Conservation (phyloP, 78 protist species). For the Tieghemostelium lacteum region DNA sequence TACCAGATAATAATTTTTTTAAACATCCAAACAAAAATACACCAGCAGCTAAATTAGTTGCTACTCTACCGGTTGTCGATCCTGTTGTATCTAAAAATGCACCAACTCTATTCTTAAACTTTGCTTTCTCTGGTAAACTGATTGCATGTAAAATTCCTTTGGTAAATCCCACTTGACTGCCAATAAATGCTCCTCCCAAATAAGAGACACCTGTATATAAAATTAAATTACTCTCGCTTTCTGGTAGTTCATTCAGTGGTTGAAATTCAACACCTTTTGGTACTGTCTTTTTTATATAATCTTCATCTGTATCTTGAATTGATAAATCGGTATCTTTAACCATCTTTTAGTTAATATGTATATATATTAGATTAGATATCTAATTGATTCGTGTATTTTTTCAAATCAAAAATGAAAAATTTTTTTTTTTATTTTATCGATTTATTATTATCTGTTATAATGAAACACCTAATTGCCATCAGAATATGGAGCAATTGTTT, state of each 20-base stretch:
- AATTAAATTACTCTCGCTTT: background rate
- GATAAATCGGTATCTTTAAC: no score
- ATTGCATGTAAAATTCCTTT: background rate
- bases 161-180: background rate
- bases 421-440: no score
- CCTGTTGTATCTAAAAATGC: background rate
- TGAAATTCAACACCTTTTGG: background rate
- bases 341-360: no score
- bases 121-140: background rate
- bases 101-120: background rate
- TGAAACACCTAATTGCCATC: no score
- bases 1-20: background rate
- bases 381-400: no score
- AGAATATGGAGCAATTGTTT: no score
- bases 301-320: background rate
- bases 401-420: no score
- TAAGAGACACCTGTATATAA: background rate
- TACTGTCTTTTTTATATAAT: background rate
- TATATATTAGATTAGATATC: no score
- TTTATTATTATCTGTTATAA: no score
- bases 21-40: background rate
- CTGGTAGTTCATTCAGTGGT: background rate
- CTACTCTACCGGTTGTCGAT: background rate
- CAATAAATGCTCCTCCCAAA: background rate
- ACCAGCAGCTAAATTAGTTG: background rate